phyloP scores from a whole-genome alignment of 768 basidiomycete species.

The Erythrobasidium yunnanense region DNA sequence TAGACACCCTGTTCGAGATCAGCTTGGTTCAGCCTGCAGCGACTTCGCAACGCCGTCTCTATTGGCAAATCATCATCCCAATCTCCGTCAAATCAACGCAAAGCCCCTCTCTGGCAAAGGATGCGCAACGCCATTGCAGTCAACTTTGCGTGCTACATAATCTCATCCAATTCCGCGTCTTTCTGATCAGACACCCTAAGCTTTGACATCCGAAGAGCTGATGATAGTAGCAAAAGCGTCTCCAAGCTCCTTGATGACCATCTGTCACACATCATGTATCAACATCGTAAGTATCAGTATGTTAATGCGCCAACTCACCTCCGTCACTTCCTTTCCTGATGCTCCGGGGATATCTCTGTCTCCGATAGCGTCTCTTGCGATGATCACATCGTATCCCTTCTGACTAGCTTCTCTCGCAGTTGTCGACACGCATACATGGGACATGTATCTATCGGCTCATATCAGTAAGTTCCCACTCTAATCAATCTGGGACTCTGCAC shows the following conservation, averaged over 20 bases:
- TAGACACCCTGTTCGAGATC: too few relatives aligned
- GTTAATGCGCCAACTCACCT: not conserved
- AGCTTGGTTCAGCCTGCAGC: too few relatives aligned
- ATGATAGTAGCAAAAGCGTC: slow-evolving; percentile 22
- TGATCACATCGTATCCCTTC: slow-evolving; percentile 17
- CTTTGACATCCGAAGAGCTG: slow-evolving; percentile 6
- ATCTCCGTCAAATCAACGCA: too few relatives aligned
- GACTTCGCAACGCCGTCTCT: too few relatives aligned
- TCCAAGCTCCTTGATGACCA: not conserved
- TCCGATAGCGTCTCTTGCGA: slow-evolving; percentile 18
- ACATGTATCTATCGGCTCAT: not conserved
- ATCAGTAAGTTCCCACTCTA: not conserved
- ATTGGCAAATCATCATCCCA: too few relatives aligned
- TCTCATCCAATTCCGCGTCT: too few relatives aligned
- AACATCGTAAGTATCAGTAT: not conserved
- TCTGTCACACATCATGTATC: not conserved
- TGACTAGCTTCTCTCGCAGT: slow-evolving; percentile 21
- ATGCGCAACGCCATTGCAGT: too few relatives aligned
- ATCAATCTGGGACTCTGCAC: not conserved
- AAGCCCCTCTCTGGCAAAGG: too few relatives aligned
- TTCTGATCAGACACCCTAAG: too few relatives aligned
- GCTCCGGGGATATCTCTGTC: slow-evolving; percentile 14
- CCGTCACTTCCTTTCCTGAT: slow-evolving; percentile 1
- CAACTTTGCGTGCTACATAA: too few relatives aligned
- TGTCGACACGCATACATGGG: slow-evolving; percentile 19